Base-by-base conservation (phyloP, 1,139 yeast genomes). In the Nakaseomyces bracarensis region DNA sequence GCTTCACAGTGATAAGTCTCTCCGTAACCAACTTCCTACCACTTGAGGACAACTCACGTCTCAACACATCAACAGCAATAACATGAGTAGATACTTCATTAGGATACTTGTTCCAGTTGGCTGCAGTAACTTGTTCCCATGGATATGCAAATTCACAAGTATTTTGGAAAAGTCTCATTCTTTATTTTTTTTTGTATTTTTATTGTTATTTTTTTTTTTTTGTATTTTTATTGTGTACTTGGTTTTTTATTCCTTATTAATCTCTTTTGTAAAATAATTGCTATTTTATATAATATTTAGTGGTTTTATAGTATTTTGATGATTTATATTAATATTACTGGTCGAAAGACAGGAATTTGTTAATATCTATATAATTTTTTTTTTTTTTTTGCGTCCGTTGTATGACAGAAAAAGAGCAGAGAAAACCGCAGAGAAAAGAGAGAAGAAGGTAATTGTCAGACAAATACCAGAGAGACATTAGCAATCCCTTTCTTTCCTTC, bases 71-170 rank as follows among this genome's bases (percentile, higher is more conserved):
- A 5, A 91, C 97, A 1, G 94, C 93, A 14, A 86, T 81, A n/a
- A 91, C 98, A 65, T 91, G 98, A 0, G 94, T 75, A 6, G 95
- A 81, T 48, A 82, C 71, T 56, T 87, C 95, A 50, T 91, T 91
- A 13, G 98, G 98, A 64, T 91, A 91, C 57, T 91, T 91, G 51
- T 77, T 79, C 98, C 98, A 91, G 63, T 91, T 89, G 46, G 97
- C 97, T 0, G 95, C 89, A 1, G 95, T 83, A 15, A 91, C 95
- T 57, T 85, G 87, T 31, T 83, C 95, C 96, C 97, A 89, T 0
- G 94, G 76, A 57, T 89, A 89, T 47, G 76, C 68, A 63, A 86
- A 89, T 28, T 65, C 68, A 60, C 83, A 91, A 18, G 70, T 63
- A 34, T 84, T 73, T 41, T 76, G 77, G 58, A 85, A 87, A 44